Evolutionary conservation across 352 stramenopile species (phyloP).

Genomic region (Globisporangium nagaii): DNA sequence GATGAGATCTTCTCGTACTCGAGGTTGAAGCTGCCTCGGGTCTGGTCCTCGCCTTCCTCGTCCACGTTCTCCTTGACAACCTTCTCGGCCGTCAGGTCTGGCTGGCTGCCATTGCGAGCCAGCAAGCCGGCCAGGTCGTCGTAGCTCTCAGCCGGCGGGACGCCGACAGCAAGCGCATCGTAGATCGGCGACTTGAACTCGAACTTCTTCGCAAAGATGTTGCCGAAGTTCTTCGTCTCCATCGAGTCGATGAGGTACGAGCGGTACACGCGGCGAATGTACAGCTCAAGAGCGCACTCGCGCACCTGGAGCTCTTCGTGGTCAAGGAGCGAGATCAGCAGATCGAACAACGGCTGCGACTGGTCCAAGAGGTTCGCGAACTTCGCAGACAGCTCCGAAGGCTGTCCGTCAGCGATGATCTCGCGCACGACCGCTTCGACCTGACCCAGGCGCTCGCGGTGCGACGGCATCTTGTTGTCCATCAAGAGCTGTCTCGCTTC

Average conservation of each 20-base stretch:
- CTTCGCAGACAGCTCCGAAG: constrained; percentile 45
- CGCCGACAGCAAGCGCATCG: constrained; percentile 67
- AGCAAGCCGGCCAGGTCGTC: constrained; percentile 72
- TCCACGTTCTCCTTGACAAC: constrained; percentile 16
- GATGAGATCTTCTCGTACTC: constrained; percentile 76
- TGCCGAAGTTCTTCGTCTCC: constrained; percentile 50
- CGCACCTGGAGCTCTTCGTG: constrained; percentile 62
- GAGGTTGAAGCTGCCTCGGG: constrained; percentile 38
- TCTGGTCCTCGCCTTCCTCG: constrained; percentile 11
- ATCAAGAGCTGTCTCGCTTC: constrained; percentile 95
- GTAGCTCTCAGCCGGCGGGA: constrained; percentile 77
- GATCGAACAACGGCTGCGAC: constrained; percentile 80
- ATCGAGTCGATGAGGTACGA: constrained; percentile 85
- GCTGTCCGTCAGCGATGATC: constrained; percentile 49
- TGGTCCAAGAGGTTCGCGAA: constrained; percentile 69
- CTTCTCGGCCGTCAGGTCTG: constrained; percentile 23
- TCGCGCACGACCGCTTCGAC: constrained; percentile 69
- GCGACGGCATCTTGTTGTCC: constrained; percentile 95
- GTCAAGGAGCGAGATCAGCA: constrained; percentile 77
- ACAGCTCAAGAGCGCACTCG: constrained; percentile 73
- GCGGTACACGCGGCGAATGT: constrained; percentile 82
- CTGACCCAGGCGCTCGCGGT: constrained; percentile 86
- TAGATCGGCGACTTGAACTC: constrained; percentile 81
- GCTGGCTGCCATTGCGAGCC: constrained; percentile 53
- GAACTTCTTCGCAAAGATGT: constrained; percentile 83